These are phyloP conservation scores for Leccinum fibrillosum DNA, from an alignment of 768 basidiomycete genomes.

Conservation along the genomic window DNA sequence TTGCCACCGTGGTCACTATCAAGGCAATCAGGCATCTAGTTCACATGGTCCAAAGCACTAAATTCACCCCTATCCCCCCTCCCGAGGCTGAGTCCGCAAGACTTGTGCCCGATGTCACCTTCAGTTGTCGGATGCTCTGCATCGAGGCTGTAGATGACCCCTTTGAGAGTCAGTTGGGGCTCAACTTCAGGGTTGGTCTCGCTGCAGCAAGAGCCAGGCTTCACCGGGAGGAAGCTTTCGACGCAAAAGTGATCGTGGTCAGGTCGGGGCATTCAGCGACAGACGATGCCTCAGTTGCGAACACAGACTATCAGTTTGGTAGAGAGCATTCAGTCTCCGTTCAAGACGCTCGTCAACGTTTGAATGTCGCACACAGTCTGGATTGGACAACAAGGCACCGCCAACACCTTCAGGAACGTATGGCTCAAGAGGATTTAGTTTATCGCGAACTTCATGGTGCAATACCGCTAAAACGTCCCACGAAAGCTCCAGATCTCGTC, in stretches of 20 bases:
- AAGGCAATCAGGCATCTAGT: slow-evolving; percentile 75
- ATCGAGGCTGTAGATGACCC: slow-evolving; percentile 83
- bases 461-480: slow-evolving; percentile 27
- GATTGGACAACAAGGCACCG: slow-evolving; percentile 66
- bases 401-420: slow-evolving; percentile 44
- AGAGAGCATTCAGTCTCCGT: slow-evolving; percentile 64
- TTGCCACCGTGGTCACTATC: slow-evolving; percentile 61
- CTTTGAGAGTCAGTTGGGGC: slow-evolving; percentile 72
- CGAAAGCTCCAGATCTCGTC: slow-evolving; percentile 44
- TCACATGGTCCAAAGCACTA: slow-evolving; percentile 49
- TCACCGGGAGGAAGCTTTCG: slow-evolving; percentile 78
- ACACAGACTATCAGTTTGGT: slow-evolving; percentile 62
- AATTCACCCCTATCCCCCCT: slow-evolving; percentile 50
- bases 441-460: slow-evolving; percentile 44
- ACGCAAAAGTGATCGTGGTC: slow-evolving; percentile 73
- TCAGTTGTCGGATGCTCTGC: slow-evolving; percentile 59
- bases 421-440: slow-evolving; percentile 46
- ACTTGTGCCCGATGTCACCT: slow-evolving; percentile 54
- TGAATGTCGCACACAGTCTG: slow-evolving; percentile 66
- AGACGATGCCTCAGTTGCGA: slow-evolving; percentile 32
- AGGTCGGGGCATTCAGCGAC: slow-evolving; percentile 27
- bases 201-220: slow-evolving; percentile 67
- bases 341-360: slow-evolving; percentile 65
- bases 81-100: slow-evolving; percentile 77
- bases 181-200: slow-evolving; percentile 70